These are phyloP conservation scores for Globisporangium alternatum DNA, from an alignment of 352 stramenopile species.

Conservation along the genomic window DNA sequence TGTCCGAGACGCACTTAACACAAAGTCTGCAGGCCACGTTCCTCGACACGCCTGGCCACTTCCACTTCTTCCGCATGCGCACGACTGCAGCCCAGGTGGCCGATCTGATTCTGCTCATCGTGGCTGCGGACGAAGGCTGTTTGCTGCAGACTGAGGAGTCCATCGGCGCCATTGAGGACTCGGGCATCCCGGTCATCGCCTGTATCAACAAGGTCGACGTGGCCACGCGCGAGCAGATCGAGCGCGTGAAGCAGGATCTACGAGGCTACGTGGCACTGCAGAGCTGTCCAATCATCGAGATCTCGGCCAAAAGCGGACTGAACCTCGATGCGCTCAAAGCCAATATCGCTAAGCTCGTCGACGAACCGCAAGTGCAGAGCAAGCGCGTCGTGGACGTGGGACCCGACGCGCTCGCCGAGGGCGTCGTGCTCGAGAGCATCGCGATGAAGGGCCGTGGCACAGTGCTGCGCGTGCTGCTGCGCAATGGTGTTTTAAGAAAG, in stretches of 20 bases:
- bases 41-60: slow-evolving; percentile 99
- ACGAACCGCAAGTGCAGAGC: slow-evolving; percentile 24
- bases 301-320: slow-evolving; percentile 64
- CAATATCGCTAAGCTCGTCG: slow-evolving; percentile 36
- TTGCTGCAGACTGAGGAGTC: slow-evolving; percentile 98
- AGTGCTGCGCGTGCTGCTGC: slow-evolving; percentile 71
- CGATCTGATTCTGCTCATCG: slow-evolving; percentile 96
- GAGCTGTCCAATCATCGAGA: slow-evolving; percentile 60
- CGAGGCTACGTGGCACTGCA: slow-evolving; percentile 83
- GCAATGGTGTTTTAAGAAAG: slow-evolving; percentile 51
- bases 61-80: slow-evolving; percentile 99
- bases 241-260: slow-evolving; percentile 49
- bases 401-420: slow-evolving; percentile 36
- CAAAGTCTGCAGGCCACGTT: slow-evolving; percentile 88
- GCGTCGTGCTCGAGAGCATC: slow-evolving; percentile 74
- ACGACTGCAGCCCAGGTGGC: slow-evolving; percentile 95
- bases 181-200: slow-evolving; percentile 65
- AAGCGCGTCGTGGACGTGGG: slow-evolving; percentile 42
- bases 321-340: slow-evolving; percentile 55
- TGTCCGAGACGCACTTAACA: slow-evolving; percentile 92
- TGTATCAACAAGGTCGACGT: slow-evolving; percentile 91
- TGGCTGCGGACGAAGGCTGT: slow-evolving; percentile 98
- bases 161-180: slow-evolving; percentile 85
- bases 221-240: slow-evolving; percentile 33
- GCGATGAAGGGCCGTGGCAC: slow-evolving; percentile 61